Evolutionary conservation across 1,284 basidiomycete genomes (phyloP).

Genomic region (Tetrapyrgos nigripes): DNA sequence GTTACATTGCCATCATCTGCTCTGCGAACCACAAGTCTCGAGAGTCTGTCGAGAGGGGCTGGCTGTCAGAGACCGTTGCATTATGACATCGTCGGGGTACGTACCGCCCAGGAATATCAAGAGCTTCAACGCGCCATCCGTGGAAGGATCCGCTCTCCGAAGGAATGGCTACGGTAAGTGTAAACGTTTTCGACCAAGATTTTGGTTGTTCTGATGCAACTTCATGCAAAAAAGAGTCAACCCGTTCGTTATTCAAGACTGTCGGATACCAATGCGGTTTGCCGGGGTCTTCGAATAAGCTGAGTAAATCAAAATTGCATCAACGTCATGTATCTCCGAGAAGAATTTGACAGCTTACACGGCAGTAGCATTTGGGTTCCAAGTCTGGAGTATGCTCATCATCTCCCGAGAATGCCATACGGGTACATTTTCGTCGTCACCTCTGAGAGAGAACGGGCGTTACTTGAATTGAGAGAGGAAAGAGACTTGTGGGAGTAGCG

Average conservation of each 20-base stretch:
- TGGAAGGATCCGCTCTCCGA: constrained; percentile 68
- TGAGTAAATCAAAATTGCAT: constrained; percentile 26
- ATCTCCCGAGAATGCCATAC: constrained; percentile 79
- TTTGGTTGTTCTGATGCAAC: not conserved
- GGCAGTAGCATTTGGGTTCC: constrained; percentile 56
- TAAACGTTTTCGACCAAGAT: constrained; percentile 49
- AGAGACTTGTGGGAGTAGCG: constrained; percentile 23
- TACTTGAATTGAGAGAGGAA: not conserved
- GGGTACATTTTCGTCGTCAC: constrained; percentile 80
- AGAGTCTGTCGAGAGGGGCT: constrained; percentile 9
- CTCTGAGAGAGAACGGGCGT: constrained; percentile 44
- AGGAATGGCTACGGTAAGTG: constrained; percentile 71
- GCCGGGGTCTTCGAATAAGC: constrained; percentile 70
- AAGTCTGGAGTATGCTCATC: constrained; percentile 61
- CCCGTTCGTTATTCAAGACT: constrained; percentile 61
- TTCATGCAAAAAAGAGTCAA: constrained; percentile 59
- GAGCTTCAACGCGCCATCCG: constrained; percentile 65
- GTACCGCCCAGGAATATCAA: constrained; percentile 67
- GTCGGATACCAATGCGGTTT: constrained; percentile 74
- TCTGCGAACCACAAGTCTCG: constrained; percentile 17
- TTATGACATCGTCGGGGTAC: constrained; percentile 13
- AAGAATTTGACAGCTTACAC: constrained; percentile 45
- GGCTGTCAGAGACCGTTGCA: not conserved
- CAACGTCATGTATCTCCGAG: not conserved
- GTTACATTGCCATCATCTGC: constrained; percentile 9